Percentiles rank a stretch among this genome's conserved stretches.
Conservation (phyloP, 169 alveolate species). For the Blepharisma undulans region DNA sequence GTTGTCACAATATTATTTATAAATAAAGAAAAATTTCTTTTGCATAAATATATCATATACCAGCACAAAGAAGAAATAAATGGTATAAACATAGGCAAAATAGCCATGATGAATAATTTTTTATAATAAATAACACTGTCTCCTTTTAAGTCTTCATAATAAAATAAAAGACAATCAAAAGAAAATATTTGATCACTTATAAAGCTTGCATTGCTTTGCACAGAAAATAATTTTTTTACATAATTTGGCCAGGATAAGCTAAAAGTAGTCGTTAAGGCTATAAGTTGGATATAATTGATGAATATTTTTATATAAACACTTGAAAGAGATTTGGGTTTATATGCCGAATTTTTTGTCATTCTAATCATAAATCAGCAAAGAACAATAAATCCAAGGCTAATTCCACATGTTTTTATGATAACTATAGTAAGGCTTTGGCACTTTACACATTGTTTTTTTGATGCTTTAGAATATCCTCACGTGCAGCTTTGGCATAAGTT, state of each 20-base stretch:
- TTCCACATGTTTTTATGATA: background rate
- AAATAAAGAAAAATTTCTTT: background rate
- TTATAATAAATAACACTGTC: background rate
- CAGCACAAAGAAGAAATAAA: background rate
- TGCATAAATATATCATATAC: background rate
- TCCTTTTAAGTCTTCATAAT: background rate
- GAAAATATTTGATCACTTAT: slow-evolving; percentile 20
- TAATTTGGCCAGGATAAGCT: slow-evolving; percentile 20
- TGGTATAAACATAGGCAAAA: background rate
- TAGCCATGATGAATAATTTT: background rate
- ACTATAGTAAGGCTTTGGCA: slow-evolving; percentile 39
- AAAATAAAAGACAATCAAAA: slow-evolving; percentile 10
- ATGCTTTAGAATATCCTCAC: background rate
- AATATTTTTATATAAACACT: slow-evolving; percentile 35
- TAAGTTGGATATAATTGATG: slow-evolving; percentile 12
- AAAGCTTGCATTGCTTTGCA: background rate
- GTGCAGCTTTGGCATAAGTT: slow-evolving; percentile 20
- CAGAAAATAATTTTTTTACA: background rate
- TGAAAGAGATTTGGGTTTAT: background rate
- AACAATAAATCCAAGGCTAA: background rate
- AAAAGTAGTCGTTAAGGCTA: slow-evolving; percentile 23
- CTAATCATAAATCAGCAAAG: background rate
- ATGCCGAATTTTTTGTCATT: slow-evolving; percentile 12
- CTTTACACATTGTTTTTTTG: background rate
- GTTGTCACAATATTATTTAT: slow-evolving; percentile 33